Conservation (phyloP, 306 rosid species). For the Prinsepia uniflora region DNA sequence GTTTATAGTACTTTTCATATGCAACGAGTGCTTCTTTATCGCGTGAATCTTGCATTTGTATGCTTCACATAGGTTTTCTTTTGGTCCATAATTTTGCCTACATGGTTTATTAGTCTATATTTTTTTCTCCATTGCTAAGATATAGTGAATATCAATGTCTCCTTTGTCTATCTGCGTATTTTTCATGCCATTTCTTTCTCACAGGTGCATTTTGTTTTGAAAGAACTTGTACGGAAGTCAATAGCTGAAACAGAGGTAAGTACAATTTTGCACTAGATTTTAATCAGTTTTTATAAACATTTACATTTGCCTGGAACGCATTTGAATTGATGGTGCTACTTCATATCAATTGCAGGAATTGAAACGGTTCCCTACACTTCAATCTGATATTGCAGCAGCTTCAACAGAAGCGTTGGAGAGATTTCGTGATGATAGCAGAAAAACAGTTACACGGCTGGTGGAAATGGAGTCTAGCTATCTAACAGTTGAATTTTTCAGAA, state of each 20-base stretch:
- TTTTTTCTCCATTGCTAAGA: not conserved
- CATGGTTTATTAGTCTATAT: too few relatives aligned
- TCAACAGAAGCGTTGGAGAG: constrained; percentile 80
- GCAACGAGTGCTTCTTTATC: too few relatives aligned
- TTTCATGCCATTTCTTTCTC: constrained; percentile 25
- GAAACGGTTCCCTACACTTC: constrained; percentile 89
- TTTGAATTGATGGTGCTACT: not conserved
- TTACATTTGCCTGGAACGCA: not conserved
- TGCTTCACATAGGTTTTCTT: not conserved
- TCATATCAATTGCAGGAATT: constrained; percentile 63
- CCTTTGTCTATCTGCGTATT: not conserved
- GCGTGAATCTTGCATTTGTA: not conserved
- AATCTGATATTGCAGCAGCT: constrained; percentile 76
- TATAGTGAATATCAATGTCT: not conserved
- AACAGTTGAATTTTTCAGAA: constrained; percentile 88
- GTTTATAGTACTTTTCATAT: too few relatives aligned
- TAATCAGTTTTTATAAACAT: not conserved
- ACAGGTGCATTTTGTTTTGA: constrained; percentile 87
- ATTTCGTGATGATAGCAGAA: constrained; percentile 89
- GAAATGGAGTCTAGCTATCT: constrained; percentile 98
- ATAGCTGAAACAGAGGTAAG: constrained; percentile 85
- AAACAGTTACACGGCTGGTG: constrained; percentile 79
- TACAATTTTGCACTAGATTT: not conserved
- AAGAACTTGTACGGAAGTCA: constrained; percentile 97
- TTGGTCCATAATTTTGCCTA: not conserved